Base-by-base conservation (phyloP, 2,329 filamentous ascomycete genomes). In the Xylariaceae sp. region DNA sequence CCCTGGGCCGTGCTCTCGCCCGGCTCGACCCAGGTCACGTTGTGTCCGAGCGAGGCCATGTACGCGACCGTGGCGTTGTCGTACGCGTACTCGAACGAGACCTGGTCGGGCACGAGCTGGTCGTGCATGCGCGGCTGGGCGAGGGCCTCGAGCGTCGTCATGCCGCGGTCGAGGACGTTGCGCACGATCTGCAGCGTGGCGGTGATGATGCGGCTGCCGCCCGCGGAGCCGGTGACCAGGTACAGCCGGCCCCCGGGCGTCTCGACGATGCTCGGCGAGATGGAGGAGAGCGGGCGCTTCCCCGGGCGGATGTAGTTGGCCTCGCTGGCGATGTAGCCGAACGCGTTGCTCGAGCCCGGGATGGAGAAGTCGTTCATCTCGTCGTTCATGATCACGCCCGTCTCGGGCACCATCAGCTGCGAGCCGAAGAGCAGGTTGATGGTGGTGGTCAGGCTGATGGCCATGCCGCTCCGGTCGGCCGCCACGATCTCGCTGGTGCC, bases 151-250 rank as follows among this genome's bases (percentile, higher is more conserved):
- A 64, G 56, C 0, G 77, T 65, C 0, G 68, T 77, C 61, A 86
- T 62, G 3, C 60, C 59, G 22, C 73, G 70, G 45, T 93, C 86
- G 0, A 95, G 61, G 0, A 88, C 71, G 46, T 88, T 72, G 51
- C 85, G 77, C 4, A 88, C 63, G 36, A 79, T 81, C 57, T 92
- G 86, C n/a, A 88, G 70, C 0, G 82, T 90, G 0, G 84, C 65
- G 0, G 86, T 93, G 49, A 87, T 90, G 56, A 94, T 94, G 3
- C 85, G 71, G 26, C 80, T 86, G 0, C 89, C 89, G 1, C 89
- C 89, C 0, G 88, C 87, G 0, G 85, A 77, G 3, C 87, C 87
- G 0, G 83, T 75, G 13, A 80, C 68, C 39, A 89, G 73, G 52
- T 81, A 85, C 0, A 94, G 65, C 2, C 67, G 70, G 0, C 79